Evolutionary conservation across 1,139 yeast species (phyloP).

Genomic region (Schwanniomyces etchellsii): DNA sequence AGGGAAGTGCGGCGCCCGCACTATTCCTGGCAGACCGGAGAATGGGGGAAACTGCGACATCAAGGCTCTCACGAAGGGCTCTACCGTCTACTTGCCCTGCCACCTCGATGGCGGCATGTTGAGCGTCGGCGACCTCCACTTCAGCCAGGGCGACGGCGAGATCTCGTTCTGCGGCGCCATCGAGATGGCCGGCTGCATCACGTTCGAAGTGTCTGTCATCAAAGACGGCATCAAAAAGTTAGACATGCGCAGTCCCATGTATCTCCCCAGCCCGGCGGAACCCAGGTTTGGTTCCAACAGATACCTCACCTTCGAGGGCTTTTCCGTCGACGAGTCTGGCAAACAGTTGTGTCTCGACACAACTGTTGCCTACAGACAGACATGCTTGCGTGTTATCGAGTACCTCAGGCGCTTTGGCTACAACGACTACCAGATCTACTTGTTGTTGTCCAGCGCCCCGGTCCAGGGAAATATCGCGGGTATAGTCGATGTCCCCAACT

Average conservation of each 20-base stretch:
- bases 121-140: conserved; percentile 44
- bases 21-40: conserved; percentile 49
- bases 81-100: conserved; percentile 43
- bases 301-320: conserved; percentile 47
- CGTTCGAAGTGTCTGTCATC: conserved; percentile 32
- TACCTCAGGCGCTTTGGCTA: conserved; percentile 44
- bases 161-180: conserved; percentile 50
- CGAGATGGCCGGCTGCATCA: conserved; percentile 46
- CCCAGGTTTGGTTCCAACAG: conserved; percentile 42
- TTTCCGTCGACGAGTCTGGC: conserved; percentile 42
- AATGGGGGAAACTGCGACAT: conserved; percentile 51
- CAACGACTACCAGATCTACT: conserved; percentile 44
- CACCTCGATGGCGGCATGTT: conserved; percentile 42
- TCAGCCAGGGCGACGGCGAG: conserved; percentile 50
- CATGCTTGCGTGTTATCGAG: conserved; percentile 44
- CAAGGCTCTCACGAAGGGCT: conserved; percentile 43
- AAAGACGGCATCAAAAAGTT: conserved; percentile 36
- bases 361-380: conserved; percentile 44
- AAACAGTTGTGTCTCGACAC: conserved; percentile 39
- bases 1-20: conserved; percentile 40
- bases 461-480: conserved; percentile 48
- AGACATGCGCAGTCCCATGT: conserved; percentile 40
- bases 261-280: conserved; percentile 43
- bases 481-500: conserved; percentile 47
- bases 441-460: conserved; percentile 42